phyloP scores from a whole-genome alignment of 164 flowering plant genomes.

The Aristolochia californica region DNA sequence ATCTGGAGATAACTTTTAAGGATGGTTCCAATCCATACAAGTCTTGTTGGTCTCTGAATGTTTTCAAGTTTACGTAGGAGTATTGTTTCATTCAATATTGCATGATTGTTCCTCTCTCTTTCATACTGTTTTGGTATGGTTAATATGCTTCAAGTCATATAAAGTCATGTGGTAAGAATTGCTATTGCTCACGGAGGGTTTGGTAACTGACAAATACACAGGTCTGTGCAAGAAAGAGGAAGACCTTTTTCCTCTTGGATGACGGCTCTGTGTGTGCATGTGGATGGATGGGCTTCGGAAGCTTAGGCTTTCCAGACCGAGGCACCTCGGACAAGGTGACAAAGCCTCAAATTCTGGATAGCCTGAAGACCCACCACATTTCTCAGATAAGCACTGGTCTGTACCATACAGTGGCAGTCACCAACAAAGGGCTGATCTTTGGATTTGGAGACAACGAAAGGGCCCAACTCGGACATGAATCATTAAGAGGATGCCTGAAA shows the following conservation, averaged over 20 bases:
- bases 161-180: no score
- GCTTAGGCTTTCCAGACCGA: conserved; percentile 76
- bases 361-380: conserved; percentile 54
- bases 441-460: conserved; percentile 96
- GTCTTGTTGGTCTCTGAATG: no score
- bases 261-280: conserved; percentile 66
- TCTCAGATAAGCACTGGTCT: conserved; percentile 88
- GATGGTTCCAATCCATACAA: no score
- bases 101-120: no score
- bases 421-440: conserved; percentile 50
- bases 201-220: conserved; percentile 9
- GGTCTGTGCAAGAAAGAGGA: conserved; percentile 96
- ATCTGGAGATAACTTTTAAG: no score
- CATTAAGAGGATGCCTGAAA: conserved; percentile 58
- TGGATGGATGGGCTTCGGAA: conserved; percentile 94
- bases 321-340: conserved; percentile 62
- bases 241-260: conserved; percentile 74
- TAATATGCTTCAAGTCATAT: no score
- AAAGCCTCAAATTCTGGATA: conserved; percentile 55
- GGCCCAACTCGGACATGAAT: conserved; percentile 81
- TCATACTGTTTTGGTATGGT: neutral
- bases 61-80: no score
- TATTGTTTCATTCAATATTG: no score
- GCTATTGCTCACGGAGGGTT: no score
- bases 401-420: conserved; percentile 74